Evolutionary conservation across 805 yeast genomes (phyloP), one percentile per base, ranked within the genome.

Genomic region (Metschnikowia lochheadii): DNA sequence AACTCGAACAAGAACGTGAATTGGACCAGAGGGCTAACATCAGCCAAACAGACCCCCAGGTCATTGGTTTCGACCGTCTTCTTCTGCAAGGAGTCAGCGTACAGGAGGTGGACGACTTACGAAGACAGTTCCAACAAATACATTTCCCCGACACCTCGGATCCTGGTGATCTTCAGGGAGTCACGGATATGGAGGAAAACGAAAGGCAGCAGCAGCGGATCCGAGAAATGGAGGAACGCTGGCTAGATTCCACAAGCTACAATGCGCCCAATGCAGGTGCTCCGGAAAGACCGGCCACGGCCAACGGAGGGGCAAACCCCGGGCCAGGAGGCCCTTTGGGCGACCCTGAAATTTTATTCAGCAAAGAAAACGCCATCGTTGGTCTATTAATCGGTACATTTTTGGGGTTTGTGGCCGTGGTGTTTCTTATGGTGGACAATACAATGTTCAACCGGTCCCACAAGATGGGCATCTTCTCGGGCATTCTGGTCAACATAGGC

Each of bases 51-150:
- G 59, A 63, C 4, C 89, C 88, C 1, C 90, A 89, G 13, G 83
- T 85, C 2, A 79, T 84, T 14, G 97, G 97, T 2, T 89, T 91
- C 64, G 97, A 91, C 65, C 69, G 97, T 39, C 72, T 91, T 47
- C 74, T 90, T 15, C 81, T 83, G 32, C 91, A 90, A 40, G 97
- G 97, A 7, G 88, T 91, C 62, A 77, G 87, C 4, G 87, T 81
- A 32, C 85, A 81, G 52, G 97, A 91, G 58, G 81, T 91, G 26
- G 73, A 74, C 40, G 84, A 83, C 49, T 66, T 91, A 52, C 75
- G 97, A 52, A 70, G 78, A 46, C 97, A 90, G 64, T 90, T 91
- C 62, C 78, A 81, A 51, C 75, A 76, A 50, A 74, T 90, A 2
- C 87, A 88, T 64, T 88, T 88, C 37, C 60, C 65, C 0, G 73